Evolutionary conservation across 140 eudicot genomes (phyloP).

Genomic region (Flaveria floridana): DNA sequence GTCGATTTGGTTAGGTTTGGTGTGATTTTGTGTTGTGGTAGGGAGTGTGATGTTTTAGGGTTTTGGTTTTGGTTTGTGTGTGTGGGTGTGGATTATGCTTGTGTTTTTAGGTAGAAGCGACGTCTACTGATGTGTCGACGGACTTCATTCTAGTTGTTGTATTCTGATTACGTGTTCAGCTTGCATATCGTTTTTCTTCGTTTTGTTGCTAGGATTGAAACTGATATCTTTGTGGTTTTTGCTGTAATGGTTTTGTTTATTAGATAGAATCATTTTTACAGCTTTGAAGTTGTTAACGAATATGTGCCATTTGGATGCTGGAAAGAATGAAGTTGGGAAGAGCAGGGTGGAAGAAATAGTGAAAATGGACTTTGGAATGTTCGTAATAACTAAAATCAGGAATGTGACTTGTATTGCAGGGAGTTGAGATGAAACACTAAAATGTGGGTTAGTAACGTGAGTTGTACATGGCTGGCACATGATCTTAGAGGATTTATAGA

Average conservation of each 20-base stretch:
- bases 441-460: neutral
- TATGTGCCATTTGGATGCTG: neutral
- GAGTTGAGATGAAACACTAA: neutral
- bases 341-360: neutral
- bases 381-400: neutral
- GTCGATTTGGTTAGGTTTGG: neutral
- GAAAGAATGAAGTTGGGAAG: neutral
- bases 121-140: neutral
- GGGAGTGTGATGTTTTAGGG: conserved; percentile 15
- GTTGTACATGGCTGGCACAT: too few relatives aligned
- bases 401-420: neutral
- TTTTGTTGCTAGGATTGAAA: neutral
- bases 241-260: neutral
- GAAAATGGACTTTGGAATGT: neutral
- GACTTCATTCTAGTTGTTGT: neutral
- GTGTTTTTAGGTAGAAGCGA: neutral
- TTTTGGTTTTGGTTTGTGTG: neutral
- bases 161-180: neutral
- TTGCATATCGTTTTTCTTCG: neutral
- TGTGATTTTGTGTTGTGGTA: conserved; percentile 13
- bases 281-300: neutral
- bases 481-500: too few relatives aligned
- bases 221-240: neutral
- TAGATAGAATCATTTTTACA: neutral
- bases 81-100: neutral